Evolutionary conservation across 495 filamentous ascomycete genomes (phyloP).

Genomic region (Glonium stellatum): DNA sequence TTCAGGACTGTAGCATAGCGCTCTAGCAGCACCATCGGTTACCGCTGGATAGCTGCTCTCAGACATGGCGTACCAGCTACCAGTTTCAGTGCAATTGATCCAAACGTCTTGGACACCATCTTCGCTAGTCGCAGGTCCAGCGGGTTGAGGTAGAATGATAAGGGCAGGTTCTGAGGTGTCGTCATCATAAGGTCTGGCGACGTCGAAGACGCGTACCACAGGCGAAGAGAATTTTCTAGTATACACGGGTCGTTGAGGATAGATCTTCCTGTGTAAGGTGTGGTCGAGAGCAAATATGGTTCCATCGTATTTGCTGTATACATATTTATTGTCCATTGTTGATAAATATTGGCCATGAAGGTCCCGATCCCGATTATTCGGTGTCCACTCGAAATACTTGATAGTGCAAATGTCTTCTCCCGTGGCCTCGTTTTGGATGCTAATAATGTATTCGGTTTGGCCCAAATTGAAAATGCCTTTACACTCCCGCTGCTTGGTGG

Average conservation of each 20-base stretch:
- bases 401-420: conserved; percentile 78
- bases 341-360: conserved; percentile 70
- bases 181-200: conserved; percentile 61
- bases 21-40: conserved; percentile 58
- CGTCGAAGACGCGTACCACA: conserved; percentile 85
- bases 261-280: conserved; percentile 42
- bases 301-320: conserved; percentile 85
- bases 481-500: conserved; percentile 67
- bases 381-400: conserved; percentile 90
- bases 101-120: conserved; percentile 64
- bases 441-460: conserved; percentile 79
- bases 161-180: conserved; percentile 55
- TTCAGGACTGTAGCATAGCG: conserved; percentile 52
- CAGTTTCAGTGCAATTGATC: conserved; percentile 75
- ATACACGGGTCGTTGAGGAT: conserved; percentile 37
- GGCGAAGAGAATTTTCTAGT: conserved; percentile 69
- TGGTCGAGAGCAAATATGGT: conserved; percentile 74
- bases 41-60: conserved; percentile 78
- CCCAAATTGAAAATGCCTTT: conserved; percentile 70
- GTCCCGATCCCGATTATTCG: conserved; percentile 86
- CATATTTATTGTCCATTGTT: conserved; percentile 81
- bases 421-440: conserved; percentile 68
- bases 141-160: conserved; percentile 79
- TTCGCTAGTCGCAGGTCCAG: conserved; percentile 55
- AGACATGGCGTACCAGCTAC: conserved; percentile 92